phyloP scores from a whole-genome alignment of 225 moss, liverwort and hornwort species.

The Sphagnum contortum region DNA sequence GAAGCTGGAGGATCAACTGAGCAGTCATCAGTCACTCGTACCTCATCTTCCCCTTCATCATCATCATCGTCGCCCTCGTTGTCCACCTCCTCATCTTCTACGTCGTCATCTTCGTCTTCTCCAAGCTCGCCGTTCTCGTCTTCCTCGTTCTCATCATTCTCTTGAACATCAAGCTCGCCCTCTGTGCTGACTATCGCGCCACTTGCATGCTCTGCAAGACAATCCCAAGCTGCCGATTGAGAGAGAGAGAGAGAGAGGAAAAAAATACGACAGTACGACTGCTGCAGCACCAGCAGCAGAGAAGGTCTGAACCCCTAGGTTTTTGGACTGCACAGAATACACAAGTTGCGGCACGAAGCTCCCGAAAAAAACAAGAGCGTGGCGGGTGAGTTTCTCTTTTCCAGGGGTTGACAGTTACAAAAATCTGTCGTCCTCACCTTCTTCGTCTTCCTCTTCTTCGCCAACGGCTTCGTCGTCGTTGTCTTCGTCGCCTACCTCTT shows the following conservation, averaged over 20 bases:
- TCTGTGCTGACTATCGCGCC: conserved; percentile 62
- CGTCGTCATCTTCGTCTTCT: conserved; percentile 61
- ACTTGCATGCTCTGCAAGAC: conserved; percentile 40
- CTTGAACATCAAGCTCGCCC: conserved; percentile 71
- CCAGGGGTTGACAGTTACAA: too few relatives aligned
- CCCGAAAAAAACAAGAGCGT: too few relatives aligned
- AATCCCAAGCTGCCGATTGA: too few relatives aligned
- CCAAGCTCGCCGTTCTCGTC: conserved; percentile 64
- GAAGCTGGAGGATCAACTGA: too few relatives aligned
- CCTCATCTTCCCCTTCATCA: conserved; percentile 41
- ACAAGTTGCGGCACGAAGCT: too few relatives aligned
- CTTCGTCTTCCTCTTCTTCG: conserved; percentile 50
- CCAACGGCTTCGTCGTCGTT: conserved; percentile 57
- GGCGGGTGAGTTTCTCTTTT: too few relatives aligned
- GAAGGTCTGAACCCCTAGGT: too few relatives aligned
- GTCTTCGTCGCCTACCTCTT: conserved; percentile 29
- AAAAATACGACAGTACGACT: background rate
- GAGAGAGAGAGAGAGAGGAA: background rate
- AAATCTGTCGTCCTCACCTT: conserved; percentile 5
- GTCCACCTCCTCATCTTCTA: conserved; percentile 41
- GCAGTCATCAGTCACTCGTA: background rate
- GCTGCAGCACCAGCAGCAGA: too few relatives aligned
- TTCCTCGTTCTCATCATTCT: conserved; percentile 61
- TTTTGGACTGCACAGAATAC: too few relatives aligned
- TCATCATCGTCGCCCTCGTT: conserved; percentile 50